A percentile compares a stretch with the other conserved stretches of the same genome.
phyloP scores from a whole-genome alignment of 129 eudicot genomes.

The Sambucus nigra region DNA sequence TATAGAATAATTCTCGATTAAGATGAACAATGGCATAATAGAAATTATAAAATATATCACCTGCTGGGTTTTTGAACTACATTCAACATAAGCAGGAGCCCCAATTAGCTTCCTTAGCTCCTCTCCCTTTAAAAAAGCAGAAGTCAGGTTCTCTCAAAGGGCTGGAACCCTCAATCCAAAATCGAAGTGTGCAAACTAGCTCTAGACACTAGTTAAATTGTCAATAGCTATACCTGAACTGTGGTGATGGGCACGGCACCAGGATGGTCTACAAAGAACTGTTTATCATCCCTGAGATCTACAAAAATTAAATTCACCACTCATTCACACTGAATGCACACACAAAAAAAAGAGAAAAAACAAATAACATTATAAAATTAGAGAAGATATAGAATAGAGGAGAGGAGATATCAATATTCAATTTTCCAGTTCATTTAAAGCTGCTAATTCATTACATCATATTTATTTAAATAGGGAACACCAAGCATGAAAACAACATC shows the following conservation, averaged over 20 bases:
- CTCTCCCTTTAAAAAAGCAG: conserved; percentile 52
- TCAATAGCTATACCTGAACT: conserved; percentile 42
- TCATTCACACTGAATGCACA: background rate
- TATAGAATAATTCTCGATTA: background rate
- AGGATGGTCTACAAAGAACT: conserved; percentile 76
- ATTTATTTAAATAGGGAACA: too few relatives aligned
- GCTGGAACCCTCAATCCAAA: background rate
- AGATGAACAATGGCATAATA: background rate
- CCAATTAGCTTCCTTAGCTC: conserved; percentile 77
- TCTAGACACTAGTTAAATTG: background rate
- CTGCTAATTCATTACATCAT: too few relatives aligned
- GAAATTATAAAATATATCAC: conserved; percentile 20
- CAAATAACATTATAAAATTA: too few relatives aligned
- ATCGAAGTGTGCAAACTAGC: background rate
- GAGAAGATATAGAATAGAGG: too few relatives aligned
- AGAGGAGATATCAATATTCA: too few relatives aligned
- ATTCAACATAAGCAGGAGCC: conserved; percentile 78
- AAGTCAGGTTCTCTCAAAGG: background rate
- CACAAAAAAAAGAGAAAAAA: background rate
- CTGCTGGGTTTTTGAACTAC: conserved; percentile 96
- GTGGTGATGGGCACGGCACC: conserved; percentile 78
- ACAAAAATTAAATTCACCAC: background rate
- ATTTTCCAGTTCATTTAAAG: too few relatives aligned
- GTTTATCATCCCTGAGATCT: conserved; percentile 83
- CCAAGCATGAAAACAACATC: too few relatives aligned